Conservation (phyloP, 177 flowering plant species). For the Tripterygium wilfordii region DNA sequence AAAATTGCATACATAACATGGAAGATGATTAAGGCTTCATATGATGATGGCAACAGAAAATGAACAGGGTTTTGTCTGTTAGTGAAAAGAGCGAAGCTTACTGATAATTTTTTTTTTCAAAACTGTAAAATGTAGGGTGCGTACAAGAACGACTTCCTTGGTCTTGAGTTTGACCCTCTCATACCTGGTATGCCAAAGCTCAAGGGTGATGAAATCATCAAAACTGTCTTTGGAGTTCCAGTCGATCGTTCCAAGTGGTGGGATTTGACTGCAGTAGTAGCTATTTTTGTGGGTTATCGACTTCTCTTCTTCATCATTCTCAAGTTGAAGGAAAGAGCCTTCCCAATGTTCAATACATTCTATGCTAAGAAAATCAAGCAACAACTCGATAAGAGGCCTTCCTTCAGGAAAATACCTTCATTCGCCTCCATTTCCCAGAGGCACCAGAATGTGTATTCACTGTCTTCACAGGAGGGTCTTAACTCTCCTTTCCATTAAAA, state of each 20-base stretch:
- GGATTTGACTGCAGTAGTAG: conserved; percentile 35
- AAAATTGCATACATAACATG: no score
- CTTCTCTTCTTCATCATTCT: conserved; percentile 36
- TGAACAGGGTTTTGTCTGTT: background rate
- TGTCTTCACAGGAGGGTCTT: conserved; percentile 58
- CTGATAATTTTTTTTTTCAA: background rate
- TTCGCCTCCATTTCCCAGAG: conserved; percentile 38
- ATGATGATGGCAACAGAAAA: background rate
- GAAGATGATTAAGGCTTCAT: no score
- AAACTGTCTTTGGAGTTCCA: conserved; percentile 24
- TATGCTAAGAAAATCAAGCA: conserved; percentile 30
- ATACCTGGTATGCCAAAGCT: conserved; percentile 38
- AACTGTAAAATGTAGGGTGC: conserved; percentile 38
- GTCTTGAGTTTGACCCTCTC: conserved; percentile 41
- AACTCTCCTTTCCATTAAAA: conserved; percentile 40
- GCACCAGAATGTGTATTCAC: conserved; percentile 29
- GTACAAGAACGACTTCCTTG: conserved; percentile 57
- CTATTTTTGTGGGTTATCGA: conserved; percentile 28
- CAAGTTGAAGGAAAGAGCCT: conserved; percentile 42
- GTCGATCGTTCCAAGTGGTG: conserved; percentile 55
- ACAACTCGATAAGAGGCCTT: conserved; percentile 27
- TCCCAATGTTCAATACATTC: conserved; percentile 25
- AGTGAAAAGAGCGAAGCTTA: background rate
- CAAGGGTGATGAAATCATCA: conserved; percentile 36
- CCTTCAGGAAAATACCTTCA: conserved; percentile 23